Percentiles rank a stretch among this genome's conserved stretches.
Conservation (phyloP, 176 grass and related monocot genomes). For the Musa itinerans region DNA sequence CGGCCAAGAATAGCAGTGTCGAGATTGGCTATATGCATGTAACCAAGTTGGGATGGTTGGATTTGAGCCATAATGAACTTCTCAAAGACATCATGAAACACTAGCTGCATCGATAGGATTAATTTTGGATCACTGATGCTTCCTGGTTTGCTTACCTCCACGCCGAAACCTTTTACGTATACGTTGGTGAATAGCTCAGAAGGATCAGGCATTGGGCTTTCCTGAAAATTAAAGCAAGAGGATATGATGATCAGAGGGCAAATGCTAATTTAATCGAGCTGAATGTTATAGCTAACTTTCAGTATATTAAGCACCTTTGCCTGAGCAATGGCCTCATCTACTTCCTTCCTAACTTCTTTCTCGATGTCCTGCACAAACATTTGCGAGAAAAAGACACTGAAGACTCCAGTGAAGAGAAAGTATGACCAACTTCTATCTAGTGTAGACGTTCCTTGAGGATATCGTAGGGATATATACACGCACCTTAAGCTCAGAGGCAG, state of each 20-base stretch:
- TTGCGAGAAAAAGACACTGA: neutral
- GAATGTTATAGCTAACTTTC: neutral
- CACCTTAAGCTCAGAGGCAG: conserved; percentile 76
- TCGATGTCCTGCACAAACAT: conserved; percentile 55
- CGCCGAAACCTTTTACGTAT: conserved; percentile 66
- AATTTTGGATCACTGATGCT: neutral
- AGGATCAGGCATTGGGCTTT: conserved; percentile 67
- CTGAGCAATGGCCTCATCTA: conserved; percentile 70
- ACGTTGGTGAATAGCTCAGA: conserved; percentile 87
- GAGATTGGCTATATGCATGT: too few species aligned
- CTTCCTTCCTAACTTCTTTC: conserved; percentile 77
- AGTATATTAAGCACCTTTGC: conserved; percentile 44
- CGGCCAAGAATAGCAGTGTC: neutral
- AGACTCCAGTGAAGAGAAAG: neutral
- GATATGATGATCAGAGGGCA: conserved; percentile 3
- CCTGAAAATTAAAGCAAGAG: conserved; percentile 29
- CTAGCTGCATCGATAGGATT: neutral
- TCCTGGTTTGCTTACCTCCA: conserved; percentile 43
- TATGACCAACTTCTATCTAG: neutral
- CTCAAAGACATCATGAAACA: neutral
- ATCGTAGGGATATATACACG: neutral
- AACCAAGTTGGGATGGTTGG: neutral
- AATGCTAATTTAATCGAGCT: neutral
- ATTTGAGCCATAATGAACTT: neutral
- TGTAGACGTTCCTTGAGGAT: neutral